Conservation (phyloP, 371 early-diverging fungal species). For the Capniomyces stellatus region DNA sequence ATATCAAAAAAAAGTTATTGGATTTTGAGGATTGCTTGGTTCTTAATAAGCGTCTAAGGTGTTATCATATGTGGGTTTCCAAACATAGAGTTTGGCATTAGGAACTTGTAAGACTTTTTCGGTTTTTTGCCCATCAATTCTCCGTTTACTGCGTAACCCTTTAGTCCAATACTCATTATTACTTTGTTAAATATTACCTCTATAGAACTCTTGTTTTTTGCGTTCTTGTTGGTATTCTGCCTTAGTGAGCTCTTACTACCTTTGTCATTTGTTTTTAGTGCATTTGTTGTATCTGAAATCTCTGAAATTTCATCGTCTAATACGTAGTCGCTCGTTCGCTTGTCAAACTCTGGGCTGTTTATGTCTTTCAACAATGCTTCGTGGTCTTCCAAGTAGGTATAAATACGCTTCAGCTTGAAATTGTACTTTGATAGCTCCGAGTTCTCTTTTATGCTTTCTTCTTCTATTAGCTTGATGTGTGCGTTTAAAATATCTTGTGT, state of each 20-base stretch:
- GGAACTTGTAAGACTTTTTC: neutral
- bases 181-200: neutral
- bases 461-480: neutral
- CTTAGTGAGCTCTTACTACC: no score
- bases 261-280: no score
- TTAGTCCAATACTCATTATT: neutral
- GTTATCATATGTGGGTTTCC: no score
- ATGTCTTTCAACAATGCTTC: neutral
- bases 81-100: no score
- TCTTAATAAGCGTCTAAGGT: no score
- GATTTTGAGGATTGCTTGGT: no score
- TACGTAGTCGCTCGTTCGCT: no score
- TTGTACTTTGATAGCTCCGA: neutral
- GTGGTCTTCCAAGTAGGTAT: neutral
- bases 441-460: neutral
- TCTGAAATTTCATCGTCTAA: no score
- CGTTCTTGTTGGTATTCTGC: neutral
- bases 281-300: no score
- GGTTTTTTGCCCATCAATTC: neutral
- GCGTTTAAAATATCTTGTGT: neutral
- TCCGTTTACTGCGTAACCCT: neutral
- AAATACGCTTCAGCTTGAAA: neutral
- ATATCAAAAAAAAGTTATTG: no score
- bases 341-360: neutral
- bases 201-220: neutral